phyloP scores from a whole-genome alignment of 805 yeast genomes.

The Blastobotrys parvus region DNA sequence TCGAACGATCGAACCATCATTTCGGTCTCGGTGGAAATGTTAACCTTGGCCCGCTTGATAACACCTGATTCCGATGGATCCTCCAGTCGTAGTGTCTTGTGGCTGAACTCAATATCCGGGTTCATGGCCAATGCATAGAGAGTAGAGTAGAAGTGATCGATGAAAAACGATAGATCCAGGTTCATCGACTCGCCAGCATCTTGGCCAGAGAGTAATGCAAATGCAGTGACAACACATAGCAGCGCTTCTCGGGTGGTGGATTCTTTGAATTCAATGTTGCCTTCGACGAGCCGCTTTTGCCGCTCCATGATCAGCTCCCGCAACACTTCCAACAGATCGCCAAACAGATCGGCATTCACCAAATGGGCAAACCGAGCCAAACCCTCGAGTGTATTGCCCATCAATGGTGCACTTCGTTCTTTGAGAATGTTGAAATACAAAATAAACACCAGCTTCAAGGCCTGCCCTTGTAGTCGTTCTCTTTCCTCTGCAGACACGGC shows the following conservation, averaged over 20 bases:
- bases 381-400: constrained; percentile 88
- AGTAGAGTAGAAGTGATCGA: constrained; percentile 63
- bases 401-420: constrained; percentile 51
- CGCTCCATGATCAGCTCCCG: constrained; percentile 61
- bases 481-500: constrained; percentile 83
- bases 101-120: constrained; percentile 78
- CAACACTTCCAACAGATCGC: constrained; percentile 85
- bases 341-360: constrained; percentile 86
- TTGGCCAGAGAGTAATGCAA: constrained; percentile 73
- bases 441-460: constrained; percentile 61
- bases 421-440: constrained; percentile 72
- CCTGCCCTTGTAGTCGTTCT: constrained; percentile 76
- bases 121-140: constrained; percentile 65
- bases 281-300: constrained; percentile 35
- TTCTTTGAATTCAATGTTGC: constrained; percentile 37
- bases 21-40: constrained; percentile 84
- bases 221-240: constrained; percentile 82
- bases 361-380: constrained; percentile 82
- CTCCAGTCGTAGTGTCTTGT: constrained; percentile 67
- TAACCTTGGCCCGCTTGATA: constrained; percentile 48
- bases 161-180: constrained; percentile 74
- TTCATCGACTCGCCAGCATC: constrained; percentile 54
- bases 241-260: constrained; percentile 52
- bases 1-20: constrained; percentile 70
- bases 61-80: constrained; percentile 48